Conservation (phyloP, 352 stramenopile species). For the Blastocystis sp. region DNA sequence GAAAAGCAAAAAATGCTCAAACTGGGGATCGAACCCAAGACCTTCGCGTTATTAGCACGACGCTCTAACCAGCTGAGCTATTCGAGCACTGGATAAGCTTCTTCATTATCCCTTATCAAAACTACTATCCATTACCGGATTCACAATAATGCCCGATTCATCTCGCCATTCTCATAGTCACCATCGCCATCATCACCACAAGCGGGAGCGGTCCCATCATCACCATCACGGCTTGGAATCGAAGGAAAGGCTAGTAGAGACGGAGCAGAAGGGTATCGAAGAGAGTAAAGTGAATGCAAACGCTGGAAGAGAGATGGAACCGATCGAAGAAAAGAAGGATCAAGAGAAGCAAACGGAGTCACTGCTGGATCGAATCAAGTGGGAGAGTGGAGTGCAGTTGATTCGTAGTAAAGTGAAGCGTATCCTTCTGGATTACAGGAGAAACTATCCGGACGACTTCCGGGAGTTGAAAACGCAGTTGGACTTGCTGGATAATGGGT, state of each 20-base stretch:
- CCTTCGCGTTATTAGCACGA: conserved; percentile 70
- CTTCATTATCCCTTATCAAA: background rate
- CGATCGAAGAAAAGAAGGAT: background rate
- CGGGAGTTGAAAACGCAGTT: conserved; percentile 44
- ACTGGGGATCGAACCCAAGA: conserved; percentile 67
- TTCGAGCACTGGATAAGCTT: conserved; percentile 45
- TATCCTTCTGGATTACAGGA: conserved; percentile 33
- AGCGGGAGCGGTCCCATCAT: background rate
- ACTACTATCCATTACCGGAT: background rate
- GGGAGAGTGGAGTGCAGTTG: background rate
- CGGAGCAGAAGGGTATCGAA: background rate
- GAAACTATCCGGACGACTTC: background rate
- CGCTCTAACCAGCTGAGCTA: conserved; percentile 70
- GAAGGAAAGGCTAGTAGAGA: background rate
- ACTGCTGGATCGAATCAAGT: background rate
- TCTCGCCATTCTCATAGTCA: background rate
- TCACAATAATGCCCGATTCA: background rate
- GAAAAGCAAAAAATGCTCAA: conserved; percentile 67
- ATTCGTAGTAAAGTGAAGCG: conserved; percentile 36
- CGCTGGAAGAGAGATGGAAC: background rate
- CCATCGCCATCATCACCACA: conserved; percentile 12
- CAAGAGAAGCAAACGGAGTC: background rate
- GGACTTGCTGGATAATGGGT: conserved; percentile 38
- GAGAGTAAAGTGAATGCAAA: background rate
- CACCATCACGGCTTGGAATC: background rate